These are phyloP conservation scores for Hortiboletus flavorubellus DNA, from an alignment of 768 basidiomycete genomes.

Conservation along the genomic window DNA sequence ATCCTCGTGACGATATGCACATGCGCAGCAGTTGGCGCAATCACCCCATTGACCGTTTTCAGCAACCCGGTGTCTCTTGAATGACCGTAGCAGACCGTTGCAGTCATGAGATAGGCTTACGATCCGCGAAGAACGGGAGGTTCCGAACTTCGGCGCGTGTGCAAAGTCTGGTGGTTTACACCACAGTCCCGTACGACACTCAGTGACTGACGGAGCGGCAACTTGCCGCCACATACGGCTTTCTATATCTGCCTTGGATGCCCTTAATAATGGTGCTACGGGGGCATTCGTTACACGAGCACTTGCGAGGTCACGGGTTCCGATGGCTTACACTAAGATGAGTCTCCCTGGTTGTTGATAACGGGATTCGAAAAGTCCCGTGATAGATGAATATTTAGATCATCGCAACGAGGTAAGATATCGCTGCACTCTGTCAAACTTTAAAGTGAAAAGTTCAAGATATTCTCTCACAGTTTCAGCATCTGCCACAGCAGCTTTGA, in stretches of 20 bases:
- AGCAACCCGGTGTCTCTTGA: not conserved
- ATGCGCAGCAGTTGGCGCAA: slow-evolving; percentile 24
- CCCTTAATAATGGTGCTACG: not conserved
- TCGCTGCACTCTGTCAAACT: slow-evolving; percentile 39
- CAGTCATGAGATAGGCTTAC: not conserved
- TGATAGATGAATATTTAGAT: slow-evolving; percentile 1
- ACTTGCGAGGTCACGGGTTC: not conserved
- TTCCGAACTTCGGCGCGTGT: not conserved
- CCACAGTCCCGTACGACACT: not conserved
- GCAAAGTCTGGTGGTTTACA: not conserved
- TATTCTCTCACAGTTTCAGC: slow-evolving; percentile 58
- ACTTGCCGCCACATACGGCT: not conserved
- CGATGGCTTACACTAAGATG: not conserved
- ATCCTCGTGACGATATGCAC: slow-evolving; percentile 20
- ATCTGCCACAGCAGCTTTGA: slow-evolving; percentile 64
- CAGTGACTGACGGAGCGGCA: not conserved
- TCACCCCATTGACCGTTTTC: slow-evolving; percentile 12
- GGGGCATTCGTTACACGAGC: not conserved
- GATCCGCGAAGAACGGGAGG: not conserved
- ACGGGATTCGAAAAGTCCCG: not conserved
- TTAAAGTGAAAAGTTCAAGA: slow-evolving; percentile 4
- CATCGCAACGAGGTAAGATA: slow-evolving; percentile 60
- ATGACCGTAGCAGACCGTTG: slow-evolving; percentile 2
- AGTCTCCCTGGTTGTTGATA: not conserved
- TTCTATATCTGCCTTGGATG: slow-evolving; percentile 1